Evolutionary conservation across 345 rosid genomes (phyloP), one percentile per base, ranked within the genome.

Genomic region (Ceriops tagal): DNA sequence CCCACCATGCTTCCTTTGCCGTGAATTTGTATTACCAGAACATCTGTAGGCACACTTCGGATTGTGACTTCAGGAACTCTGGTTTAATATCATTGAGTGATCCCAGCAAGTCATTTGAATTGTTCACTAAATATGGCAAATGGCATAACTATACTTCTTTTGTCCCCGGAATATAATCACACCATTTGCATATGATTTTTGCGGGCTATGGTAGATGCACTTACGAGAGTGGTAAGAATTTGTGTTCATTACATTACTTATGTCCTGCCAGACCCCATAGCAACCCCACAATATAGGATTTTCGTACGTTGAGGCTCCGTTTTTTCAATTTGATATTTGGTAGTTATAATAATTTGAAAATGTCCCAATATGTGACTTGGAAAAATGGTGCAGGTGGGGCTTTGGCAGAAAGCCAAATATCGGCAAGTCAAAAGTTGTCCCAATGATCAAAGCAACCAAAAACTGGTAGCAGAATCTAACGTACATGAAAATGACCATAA

Each of bases 1-100:
- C 65, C 20, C 66, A 69, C 61, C 80, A 69, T 53, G 77, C 80
- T 15, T 73, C 75, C 6, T 65, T 61, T 30, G 74, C 68, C 34
- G 69, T 73, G 81, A 78, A 73, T 19, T 16, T 64, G 47, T 78
- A 66, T 66, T 73, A 61, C 62, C 78, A 73, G 49, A 9, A 11
- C 4, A 35, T 21, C 21, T 52, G 78, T 53, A 63, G 72, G n/a
- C 67, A 53, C 18, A 18, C 20, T 6, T 26, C 37, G 10, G 28
- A 19, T 32, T 78, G 78, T 53, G 72, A 66, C 52, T 78, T 78
- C 26, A 24, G 58, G 7, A 34, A 58, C 5, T 47, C 78, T 9
- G 74, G 70, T 10, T 30, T 74, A 0, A n/a, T 74, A 56, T 55
- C 68, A 53, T 21, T 28, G 26, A 71, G n/a, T 11, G 73, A 74